Base-by-base conservation (phyloP, 176 grass and related monocot species). In the Oryza meyeriana region DNA sequence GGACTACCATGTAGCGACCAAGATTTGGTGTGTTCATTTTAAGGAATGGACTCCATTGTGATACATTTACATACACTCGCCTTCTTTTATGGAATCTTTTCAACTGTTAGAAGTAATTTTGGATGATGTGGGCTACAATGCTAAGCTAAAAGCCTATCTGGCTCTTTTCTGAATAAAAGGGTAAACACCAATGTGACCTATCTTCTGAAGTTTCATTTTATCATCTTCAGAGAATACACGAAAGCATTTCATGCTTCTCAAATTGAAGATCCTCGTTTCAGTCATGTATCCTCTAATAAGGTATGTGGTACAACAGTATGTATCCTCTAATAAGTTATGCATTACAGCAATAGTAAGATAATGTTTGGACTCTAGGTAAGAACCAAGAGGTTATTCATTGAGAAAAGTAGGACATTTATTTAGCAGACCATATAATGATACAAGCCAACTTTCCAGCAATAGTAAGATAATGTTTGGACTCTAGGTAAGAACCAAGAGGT, bases 271-370 rank as follows among this genome's bases (percentile, higher is more conserved):
- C 44, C 71, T 83, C 62, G 81, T 83, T 84, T 89, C 83, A 89
- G 64, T 84, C 93, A 91, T 61, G 91, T 99, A 38, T 81, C 91
- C 77, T 99, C 93, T 73, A 80, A 92, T 82, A 89, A 95, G 93
- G 96, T 93, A 88, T 86, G 72, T 7, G 0, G 7, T 55, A 55
- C 50, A n/a, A 2, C 18, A 55, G 1, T 55, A 55, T 55, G 48
- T 55, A 55, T 29, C 90, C 76, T 95, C 92, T 76, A 80, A 88
- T 79, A 89, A 94, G 90, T 93, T 92, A 87, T 86, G 67, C 18
- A 6, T 17, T 22, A 55, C 18, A 22, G 5, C 48, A 55, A 8
- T 40, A n/a, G 24, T 58, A 63, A 34, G 30, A 57, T 9, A 57
- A 64, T 81, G 22, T 27, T 73, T 42, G 28, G 20, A 39, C 33